Evolutionary conservation across 169 alveolate genomes (phyloP).

Genomic region (Eimeria acervulina): DNA sequence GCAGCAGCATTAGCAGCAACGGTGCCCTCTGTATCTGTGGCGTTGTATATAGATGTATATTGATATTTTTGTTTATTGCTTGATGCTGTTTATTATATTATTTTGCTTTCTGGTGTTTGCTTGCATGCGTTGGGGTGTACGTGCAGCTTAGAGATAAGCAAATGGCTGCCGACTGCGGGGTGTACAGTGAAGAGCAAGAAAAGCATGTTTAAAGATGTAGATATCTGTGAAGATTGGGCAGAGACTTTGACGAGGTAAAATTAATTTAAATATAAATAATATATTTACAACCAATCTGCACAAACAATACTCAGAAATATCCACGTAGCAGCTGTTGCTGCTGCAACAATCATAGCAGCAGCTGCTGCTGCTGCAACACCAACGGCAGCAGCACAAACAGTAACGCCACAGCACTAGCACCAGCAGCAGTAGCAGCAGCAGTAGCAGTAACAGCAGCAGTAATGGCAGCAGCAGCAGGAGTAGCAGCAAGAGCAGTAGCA

Average conservation of each 20-base stretch:
- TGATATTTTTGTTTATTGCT: neutral
- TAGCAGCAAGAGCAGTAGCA: neutral
- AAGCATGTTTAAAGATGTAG: constrained; percentile 21
- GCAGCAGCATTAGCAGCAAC: constrained; percentile 12
- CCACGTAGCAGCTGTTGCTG: too few species aligned
- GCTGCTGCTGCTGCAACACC: neutral
- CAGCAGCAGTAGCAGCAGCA: neutral
- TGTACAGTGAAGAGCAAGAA: constrained; percentile 21
- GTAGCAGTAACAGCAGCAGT: neutral
- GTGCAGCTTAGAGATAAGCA: constrained; percentile 63
- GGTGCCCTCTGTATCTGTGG: neutral
- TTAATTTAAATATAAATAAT: too few species aligned
- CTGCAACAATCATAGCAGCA: neutral
- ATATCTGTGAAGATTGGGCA: constrained; percentile 75
- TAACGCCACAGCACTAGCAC: neutral
- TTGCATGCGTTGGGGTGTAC: neutral
- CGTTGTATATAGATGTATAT: neutral
- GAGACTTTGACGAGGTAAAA: constrained; percentile 78
- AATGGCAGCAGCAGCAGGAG: constrained; percentile 4
- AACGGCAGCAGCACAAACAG: neutral
- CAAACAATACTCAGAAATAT: neutral
- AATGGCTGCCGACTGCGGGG: constrained; percentile 70
- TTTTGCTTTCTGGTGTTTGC: too few species aligned
- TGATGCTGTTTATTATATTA: neutral
- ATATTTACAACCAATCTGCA: neutral